Base-by-base conservation (phyloP, 2,329 filamentous ascomycete species). In the Leptoxyphium fumago region DNA sequence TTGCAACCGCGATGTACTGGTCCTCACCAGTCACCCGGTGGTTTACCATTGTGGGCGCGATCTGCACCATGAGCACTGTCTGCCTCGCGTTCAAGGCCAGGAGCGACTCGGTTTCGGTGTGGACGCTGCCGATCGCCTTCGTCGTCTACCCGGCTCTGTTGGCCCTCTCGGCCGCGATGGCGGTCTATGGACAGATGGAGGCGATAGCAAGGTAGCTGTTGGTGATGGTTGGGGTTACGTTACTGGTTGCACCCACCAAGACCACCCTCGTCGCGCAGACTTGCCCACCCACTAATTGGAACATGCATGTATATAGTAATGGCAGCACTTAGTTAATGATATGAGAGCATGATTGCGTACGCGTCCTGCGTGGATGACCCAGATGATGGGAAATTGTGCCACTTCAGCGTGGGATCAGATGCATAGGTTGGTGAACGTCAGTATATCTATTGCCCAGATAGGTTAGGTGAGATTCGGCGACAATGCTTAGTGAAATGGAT, bases 81-180 rank as follows among this genome's bases (percentile, higher is more conserved):
- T 44, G 36, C 21, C 51, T 53, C 44, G 17, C 40, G 8, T 47
- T 46, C 45, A 48, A 39, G 26, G 45, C 46, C 15, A 39, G 47
- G 17, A 50, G 47, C 10, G 51, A 53, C n/a, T 51, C 48, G 43
- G 49, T 50, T 14, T 43, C 48, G 15, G 17, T 41, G 29, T 49
- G 48, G 46, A 46, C 49, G 10, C 41, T 45, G n/a, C 46, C 48
- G 8, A 15, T 48, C 10, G n/a, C 45, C 5, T 5, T 50, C 13
- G 28, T 48, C n/a, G 7, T 46, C 10, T 53, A 49, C 28, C 49
- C 51, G 13, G 7, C 48, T 5, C 38, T 46, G 38, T 13, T 53
- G n/a, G 15, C 47, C 5, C 41, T 43, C 13, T 41, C 45, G 9
- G 48, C 51, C 4, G 26, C 43, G 9, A 40, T 48, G 28, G 49